Evolutionary conservation across 768 basidiomycete genomes (phyloP), one percentile per base, ranked within the genome.

Genomic region (Termitomyces eurrhizus): DNA sequence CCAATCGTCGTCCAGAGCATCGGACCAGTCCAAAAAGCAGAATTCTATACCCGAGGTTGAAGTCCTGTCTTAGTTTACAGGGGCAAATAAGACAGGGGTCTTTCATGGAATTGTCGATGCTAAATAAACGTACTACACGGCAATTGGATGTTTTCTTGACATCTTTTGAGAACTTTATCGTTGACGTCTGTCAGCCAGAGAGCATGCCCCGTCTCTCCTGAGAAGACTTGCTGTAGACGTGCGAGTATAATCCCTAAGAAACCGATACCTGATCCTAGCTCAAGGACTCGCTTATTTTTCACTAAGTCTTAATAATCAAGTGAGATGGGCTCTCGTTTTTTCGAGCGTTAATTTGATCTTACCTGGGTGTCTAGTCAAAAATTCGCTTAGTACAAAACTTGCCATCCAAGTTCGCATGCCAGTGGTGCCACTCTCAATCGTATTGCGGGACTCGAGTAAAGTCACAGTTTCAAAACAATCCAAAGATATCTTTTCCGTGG

Each of bases 361-460:
- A 89, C 90, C 80, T 70, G 84, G 75, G 67, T 88, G 76, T 9
- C 66, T 61, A 21, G 84, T 78, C 26, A 93, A 74, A 66, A 84
- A 87, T 52, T 86, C 80, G 0, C 85, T 83, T 21, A 93, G 75
- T 35, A 82, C 74, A 48, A 88, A 80, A 64, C 89, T 87, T 6
- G 92, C 89, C 33, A 79, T 75, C 92, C 92, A 93, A 7, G 91
- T 93, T 57, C 88, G 79, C 52, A 93, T 72, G 13, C 92, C 90
- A 1, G 90, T 93, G 0, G 90, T 93, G 0, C 92, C 91, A 45
- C 77, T 76, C 69, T 92, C 90, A 33, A 92, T 85, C 3, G 79
- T 84, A 2, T 83, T 87, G 7, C 86, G 83, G 1, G 91, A 91
- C 72, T 93, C 91, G 9, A 88, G 72, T 2, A 93, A 72, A 0